Evolutionary conservation across 441 rosid species (phyloP), one percentile per base, ranked within the genome.

Genomic region (Corymbia calophylla): DNA sequence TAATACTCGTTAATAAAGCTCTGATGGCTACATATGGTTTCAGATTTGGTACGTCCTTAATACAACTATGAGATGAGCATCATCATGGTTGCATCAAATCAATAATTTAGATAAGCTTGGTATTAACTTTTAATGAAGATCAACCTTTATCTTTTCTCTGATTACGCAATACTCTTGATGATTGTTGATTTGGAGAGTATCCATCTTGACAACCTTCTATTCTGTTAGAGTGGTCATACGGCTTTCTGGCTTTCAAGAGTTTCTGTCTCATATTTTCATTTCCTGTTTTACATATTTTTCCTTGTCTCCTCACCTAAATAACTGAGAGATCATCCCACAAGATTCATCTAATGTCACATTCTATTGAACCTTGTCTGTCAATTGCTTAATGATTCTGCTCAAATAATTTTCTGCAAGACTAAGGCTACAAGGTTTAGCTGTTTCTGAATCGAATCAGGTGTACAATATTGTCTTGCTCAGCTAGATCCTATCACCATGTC

Each of bases 1-100:
- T 98, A 86, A 98, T 98, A 91, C 95, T 98, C 35, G 99, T 97
- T 88, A 98, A 97, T 91, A 98, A 98, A 91, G 99, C 98, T 51
- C 92, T 98, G 88, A 96, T 98, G 99, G 99, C 98, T 86, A 93
- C 96, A 32, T 95, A 98, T 55, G 99, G 99, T 88, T 98, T 96
- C 92, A 96, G 93, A 90, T 98, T 98, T 87, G 99, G 99, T 98
- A 93, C 88, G 93, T 90, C 64, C 86, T 27, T 60, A 27, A 54
- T 32, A 47, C 23, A 25, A 84, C 29, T 85, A 88, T 68, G 47
- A 77, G 84, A 77, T 77, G 51, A 21, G 84, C 49, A 77, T 77
- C 49, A 77, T 77, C 51, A 77, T 4, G 84, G n/a, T 44, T 44
- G 84, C 84, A 44, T 77, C 51, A 44, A 44, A 44, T 77, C 84